These are phyloP conservation scores for Leccinum disarticulatum DNA, from an alignment of 768 basidiomycete species.

Conservation along the genomic window DNA sequence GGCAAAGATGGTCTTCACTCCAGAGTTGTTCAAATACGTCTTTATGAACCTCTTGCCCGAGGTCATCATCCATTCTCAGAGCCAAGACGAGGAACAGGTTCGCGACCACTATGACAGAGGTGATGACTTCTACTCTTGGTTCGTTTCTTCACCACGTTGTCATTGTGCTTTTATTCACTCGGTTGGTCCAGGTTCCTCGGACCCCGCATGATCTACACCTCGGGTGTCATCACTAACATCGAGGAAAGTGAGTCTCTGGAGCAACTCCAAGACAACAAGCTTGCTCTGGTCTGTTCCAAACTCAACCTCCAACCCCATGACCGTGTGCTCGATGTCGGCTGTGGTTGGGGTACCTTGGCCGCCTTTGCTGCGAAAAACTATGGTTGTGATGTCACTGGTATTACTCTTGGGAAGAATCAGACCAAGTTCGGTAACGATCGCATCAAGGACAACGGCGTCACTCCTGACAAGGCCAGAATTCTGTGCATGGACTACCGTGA, in stretches of 20 bases:
- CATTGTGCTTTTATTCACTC: neutral
- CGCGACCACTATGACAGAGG: conserved; percentile 96
- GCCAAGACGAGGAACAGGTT: conserved; percentile 94
- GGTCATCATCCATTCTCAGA: conserved; percentile 85
- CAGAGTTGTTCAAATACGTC: conserved; percentile 92
- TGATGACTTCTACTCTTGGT: conserved; percentile 94
- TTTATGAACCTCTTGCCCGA: conserved; percentile 88
- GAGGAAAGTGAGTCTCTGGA: conserved; percentile 81
- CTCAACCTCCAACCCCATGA: conserved; percentile 86
- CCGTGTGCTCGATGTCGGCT: conserved; percentile 80
- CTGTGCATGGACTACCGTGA: conserved; percentile 93
- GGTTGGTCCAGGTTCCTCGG: conserved; percentile 73
- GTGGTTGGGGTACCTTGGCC: conserved; percentile 95
- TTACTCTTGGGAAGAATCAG: conserved; percentile 90
- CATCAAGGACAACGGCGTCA: conserved; percentile 74
- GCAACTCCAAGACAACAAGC: conserved; percentile 97
- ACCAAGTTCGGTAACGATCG: conserved; percentile 90
- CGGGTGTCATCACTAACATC: conserved; percentile 77
- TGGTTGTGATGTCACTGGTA: conserved; percentile 93
- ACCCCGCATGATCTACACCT: conserved; percentile 97
- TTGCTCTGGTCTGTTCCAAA: conserved; percentile 93
- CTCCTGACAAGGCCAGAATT: conserved; percentile 77
- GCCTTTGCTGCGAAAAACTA: conserved; percentile 98
- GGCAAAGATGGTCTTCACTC: conserved; percentile 88
- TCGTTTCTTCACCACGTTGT: neutral